Evolutionary conservation across 1,284 basidiomycete species (phyloP).

Genomic region (Cutaneotrichosporon sp.): DNA sequence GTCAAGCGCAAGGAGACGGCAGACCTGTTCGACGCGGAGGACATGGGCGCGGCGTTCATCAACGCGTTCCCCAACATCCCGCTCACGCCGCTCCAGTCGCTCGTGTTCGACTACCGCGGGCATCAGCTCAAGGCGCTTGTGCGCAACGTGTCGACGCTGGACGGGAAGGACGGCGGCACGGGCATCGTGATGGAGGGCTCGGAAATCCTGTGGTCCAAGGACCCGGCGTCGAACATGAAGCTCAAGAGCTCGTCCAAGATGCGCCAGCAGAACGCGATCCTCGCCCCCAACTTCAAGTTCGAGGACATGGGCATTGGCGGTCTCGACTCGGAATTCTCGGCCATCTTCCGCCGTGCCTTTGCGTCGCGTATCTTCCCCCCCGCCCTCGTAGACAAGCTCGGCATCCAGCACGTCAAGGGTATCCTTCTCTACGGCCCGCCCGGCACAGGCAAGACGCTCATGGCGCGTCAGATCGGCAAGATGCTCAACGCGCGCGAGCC

Average conservation of each 20-base stretch:
- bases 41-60: slow-evolving; percentile 71
- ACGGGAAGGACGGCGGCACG: slow-evolving; percentile 52
- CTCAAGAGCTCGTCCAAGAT: slow-evolving; percentile 89
- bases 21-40: slow-evolving; percentile 75
- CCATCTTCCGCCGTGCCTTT: slow-evolving; percentile 98
- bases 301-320: slow-evolving; percentile 99
- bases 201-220: slow-evolving; percentile 83
- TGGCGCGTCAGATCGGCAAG: slow-evolving; percentile 98
- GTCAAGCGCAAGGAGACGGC: slow-evolving; percentile 61
- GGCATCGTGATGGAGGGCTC: slow-evolving; percentile 88
- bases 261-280: slow-evolving; percentile 87
- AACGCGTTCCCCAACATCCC: slow-evolving; percentile 64
- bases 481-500: slow-evolving; percentile 98
- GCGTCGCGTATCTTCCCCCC: slow-evolving; percentile 97
- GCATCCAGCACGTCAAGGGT: slow-evolving; percentile 98
- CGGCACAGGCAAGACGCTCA: slow-evolving; percentile 96
- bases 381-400: slow-evolving; percentile 92
- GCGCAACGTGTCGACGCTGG: slow-evolving; percentile 58
- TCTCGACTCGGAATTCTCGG: slow-evolving; percentile 88
- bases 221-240: slow-evolving; percentile 73
- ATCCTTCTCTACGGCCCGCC: slow-evolving; percentile 94
- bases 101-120: slow-evolving; percentile 89
- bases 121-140: slow-evolving; percentile 73
- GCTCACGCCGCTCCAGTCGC: slow-evolving; percentile 59
- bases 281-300: slow-evolving; percentile 98